Percentiles rank a stretch among this genome's conserved stretches.
Conservation (phyloP, 2,329 filamentous ascomycete species). For the Eutypa lata region DNA sequence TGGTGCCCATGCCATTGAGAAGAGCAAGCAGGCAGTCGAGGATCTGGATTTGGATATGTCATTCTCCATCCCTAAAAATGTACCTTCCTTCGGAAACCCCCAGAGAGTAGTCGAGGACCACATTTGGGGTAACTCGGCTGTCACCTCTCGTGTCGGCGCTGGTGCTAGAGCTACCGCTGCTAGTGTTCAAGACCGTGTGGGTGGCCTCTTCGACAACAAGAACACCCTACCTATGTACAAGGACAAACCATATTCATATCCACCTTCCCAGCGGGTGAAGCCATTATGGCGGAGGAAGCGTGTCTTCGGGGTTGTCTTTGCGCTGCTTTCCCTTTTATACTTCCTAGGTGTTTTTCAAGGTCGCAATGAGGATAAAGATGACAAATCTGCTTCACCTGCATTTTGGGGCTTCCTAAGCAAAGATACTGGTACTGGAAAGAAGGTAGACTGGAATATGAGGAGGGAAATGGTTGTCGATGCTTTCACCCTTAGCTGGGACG, state of each 20-base stretch:
- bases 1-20: slow-evolving; percentile 45
- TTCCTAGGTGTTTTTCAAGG: slow-evolving; percentile 62
- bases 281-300: slow-evolving; percentile 65
- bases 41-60: slow-evolving; percentile 46
- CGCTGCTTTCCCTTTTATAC: slow-evolving; percentile 61
- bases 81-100: slow-evolving; percentile 65
- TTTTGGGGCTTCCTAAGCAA: slow-evolving; percentile 58
- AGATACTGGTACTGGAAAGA: slow-evolving; percentile 38
- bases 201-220: slow-evolving; percentile 59
- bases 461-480: slow-evolving; percentile 82
- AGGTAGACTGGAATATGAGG: slow-evolving; percentile 72
- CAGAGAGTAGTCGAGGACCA: slow-evolving; percentile 64
- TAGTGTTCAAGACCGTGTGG: slow-evolving; percentile 60
- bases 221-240: slow-evolving; percentile 89
- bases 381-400: slow-evolving; percentile 28
- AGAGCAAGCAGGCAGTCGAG: slow-evolving; percentile 33
- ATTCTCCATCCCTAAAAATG: slow-evolving; percentile 66
- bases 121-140: slow-evolving; percentile 57
- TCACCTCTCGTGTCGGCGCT: slow-evolving; percentile 36
- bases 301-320: slow-evolving; percentile 48
- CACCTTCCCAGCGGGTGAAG: slow-evolving; percentile 55
- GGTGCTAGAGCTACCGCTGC: slow-evolving; percentile 35
- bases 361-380: slow-evolving; percentile 26
- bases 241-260: slow-evolving; percentile 86
- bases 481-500: slow-evolving; percentile 88